Conservation (phyloP, 352 stramenopile species). For the Globisporangium lucens region DNA sequence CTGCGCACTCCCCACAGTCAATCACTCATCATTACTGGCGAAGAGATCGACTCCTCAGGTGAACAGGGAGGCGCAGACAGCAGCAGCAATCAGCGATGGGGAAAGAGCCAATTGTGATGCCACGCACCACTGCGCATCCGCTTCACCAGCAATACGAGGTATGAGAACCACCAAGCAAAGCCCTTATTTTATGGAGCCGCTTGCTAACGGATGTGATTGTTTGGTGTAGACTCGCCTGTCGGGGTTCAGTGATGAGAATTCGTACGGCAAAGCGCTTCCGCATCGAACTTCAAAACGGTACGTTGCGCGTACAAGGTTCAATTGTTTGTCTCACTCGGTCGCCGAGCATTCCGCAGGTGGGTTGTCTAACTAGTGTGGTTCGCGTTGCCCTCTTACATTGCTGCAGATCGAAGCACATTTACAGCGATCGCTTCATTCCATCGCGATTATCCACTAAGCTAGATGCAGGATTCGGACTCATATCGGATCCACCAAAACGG, state of each 20-base stretch:
- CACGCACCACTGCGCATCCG: conserved; percentile 8
- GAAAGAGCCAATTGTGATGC: conserved; percentile 14
- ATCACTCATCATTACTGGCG: conserved; percentile 8
- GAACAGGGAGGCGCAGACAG: not conserved
- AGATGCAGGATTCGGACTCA: conserved; percentile 67
- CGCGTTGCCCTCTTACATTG: not conserved
- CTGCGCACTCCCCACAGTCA: not conserved
- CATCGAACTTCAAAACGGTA: conserved; percentile 58
- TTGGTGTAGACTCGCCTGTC: conserved; percentile 28
- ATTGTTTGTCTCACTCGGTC: no score
- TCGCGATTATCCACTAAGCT: conserved; percentile 69
- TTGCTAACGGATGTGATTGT: conserved; percentile 4
- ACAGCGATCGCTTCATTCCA: conserved; percentile 88
- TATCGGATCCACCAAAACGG: conserved; percentile 39
- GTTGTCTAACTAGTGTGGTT: not conserved
- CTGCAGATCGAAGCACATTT: conserved; percentile 71
- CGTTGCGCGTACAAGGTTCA: not conserved
- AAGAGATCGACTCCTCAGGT: conserved; percentile 3
- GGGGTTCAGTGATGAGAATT: conserved; percentile 31
- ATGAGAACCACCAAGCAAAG: not conserved
- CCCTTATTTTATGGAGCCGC: not conserved
- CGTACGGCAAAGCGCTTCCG: conserved; percentile 28
- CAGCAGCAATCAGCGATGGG: not conserved
- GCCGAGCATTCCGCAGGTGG: not conserved
- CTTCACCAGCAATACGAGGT: conserved; percentile 58